Conservation (phyloP, 2,329 filamentous ascomycete species). For the Phaeosphaeriaceae sp. region DNA sequence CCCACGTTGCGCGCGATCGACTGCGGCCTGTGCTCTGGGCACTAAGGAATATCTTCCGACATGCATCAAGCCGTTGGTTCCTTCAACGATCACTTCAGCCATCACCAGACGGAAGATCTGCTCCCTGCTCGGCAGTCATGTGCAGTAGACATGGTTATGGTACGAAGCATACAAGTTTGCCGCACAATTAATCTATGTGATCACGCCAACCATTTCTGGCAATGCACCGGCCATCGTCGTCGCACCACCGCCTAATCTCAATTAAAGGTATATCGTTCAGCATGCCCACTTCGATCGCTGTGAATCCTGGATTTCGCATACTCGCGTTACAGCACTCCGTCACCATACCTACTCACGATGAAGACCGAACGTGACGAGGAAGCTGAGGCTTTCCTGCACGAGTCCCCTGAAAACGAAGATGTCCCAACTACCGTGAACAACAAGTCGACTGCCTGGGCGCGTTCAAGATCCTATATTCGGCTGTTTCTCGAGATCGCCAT, state of each 20-base stretch:
- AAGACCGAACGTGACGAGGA: conserved; percentile 16
- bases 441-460: conserved; percentile 3
- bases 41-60: not conserved
- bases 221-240: not conserved
- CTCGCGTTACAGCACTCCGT: not conserved
- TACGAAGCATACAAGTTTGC: not conserved
- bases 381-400: conserved; percentile 16
- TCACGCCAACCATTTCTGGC: conserved; percentile 1
- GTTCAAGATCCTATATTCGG: conserved; percentile 12
- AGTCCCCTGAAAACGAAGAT: conserved; percentile 8
- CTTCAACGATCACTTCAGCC: not conserved
- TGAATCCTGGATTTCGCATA: not conserved
- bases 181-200: conserved; percentile 6
- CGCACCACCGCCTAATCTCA: conserved; percentile 5
- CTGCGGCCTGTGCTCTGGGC: conserved; percentile 1
- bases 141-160: not conserved
- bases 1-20: not conserved
- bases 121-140: not conserved
- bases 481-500: conserved; percentile 20
- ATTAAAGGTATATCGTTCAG: conserved; percentile 2
- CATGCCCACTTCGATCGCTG: not conserved
- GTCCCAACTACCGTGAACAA: not conserved
- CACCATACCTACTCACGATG: not conserved
- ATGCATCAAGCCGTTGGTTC: not conserved
- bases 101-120: not conserved